Conservation (phyloP, 1,139 yeast genomes). For the Lodderomyces parapsilosis region DNA sequence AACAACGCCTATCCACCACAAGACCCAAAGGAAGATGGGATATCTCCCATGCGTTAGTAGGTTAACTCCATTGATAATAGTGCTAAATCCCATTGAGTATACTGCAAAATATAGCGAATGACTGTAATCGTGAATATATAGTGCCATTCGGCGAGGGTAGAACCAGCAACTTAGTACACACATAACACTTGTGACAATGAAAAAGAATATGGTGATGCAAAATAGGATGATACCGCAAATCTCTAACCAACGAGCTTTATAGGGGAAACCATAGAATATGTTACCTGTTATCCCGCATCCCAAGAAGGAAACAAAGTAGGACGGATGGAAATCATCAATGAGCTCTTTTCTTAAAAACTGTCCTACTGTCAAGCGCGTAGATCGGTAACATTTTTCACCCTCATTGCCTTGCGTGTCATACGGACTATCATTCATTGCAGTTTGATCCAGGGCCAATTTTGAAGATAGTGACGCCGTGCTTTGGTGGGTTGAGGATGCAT, state of each 20-base stretch:
- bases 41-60: conserved; percentile 35
- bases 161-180: conserved; percentile 8
- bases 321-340: conserved; percentile 30
- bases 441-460: not conserved
- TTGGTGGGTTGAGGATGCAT: not conserved
- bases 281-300: conserved; percentile 74
- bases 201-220: conserved; percentile 37
- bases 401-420: not conserved
- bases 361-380: not conserved
- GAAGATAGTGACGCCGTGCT: not conserved
- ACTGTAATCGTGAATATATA: conserved; percentile 42
- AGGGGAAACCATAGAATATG: conserved; percentile 65
- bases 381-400: too few species aligned
- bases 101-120: conserved; percentile 70
- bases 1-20: conserved; percentile 17
- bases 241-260: conserved; percentile 57
- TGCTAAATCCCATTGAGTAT: conserved; percentile 70
- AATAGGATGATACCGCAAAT: conserved; percentile 55
- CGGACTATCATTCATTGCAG: not conserved
- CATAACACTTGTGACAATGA: conserved; percentile 24
- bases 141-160: conserved; percentile 26
- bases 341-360: conserved; percentile 9
- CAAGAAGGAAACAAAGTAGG: conserved; percentile 71
- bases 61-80: conserved; percentile 52
- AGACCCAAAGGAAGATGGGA: conserved; percentile 13